Percentiles rank a stretch among this genome's conserved stretches.
Conservation (phyloP, 768 basidiomycete species). For the Clavulina sp. region DNA sequence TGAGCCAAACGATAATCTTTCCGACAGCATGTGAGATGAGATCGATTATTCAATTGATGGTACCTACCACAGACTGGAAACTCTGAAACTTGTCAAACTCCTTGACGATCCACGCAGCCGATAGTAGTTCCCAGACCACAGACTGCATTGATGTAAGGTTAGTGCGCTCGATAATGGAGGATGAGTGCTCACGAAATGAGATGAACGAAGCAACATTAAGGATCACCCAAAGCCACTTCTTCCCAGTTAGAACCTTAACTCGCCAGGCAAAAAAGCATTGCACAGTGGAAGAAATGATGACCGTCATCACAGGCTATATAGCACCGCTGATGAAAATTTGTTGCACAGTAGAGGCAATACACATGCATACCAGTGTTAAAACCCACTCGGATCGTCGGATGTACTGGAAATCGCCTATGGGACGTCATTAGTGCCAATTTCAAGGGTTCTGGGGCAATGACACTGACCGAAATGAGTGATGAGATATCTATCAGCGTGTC, state of each 20-base stretch:
- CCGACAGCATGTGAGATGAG: too few relatives aligned
- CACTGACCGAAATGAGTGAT: background rate
- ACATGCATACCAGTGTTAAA: slow-evolving; percentile 1
- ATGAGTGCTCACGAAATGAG: background rate
- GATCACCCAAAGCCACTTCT: background rate
- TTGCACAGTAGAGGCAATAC: background rate
- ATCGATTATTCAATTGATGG: too few relatives aligned
- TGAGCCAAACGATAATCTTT: background rate
- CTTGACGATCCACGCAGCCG: background rate
- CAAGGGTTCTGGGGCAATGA: background rate
- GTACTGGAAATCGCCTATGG: slow-evolving; percentile 1
- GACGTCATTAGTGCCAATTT: background rate
- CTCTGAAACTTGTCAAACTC: background rate
- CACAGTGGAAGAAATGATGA: background rate
- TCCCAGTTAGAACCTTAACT: background rate
- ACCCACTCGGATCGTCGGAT: background rate
- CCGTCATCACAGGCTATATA: background rate
- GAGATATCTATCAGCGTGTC: background rate
- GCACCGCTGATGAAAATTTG: background rate
- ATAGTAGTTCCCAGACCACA: background rate
- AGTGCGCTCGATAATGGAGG: too few relatives aligned
- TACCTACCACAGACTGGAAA: background rate
- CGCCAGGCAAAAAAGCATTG: background rate
- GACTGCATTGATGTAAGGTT: too few relatives aligned
- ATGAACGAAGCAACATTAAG: background rate